Evolutionary conservation across 768 basidiomycete genomes (phyloP).

Genomic region (Amanita muscaria): DNA sequence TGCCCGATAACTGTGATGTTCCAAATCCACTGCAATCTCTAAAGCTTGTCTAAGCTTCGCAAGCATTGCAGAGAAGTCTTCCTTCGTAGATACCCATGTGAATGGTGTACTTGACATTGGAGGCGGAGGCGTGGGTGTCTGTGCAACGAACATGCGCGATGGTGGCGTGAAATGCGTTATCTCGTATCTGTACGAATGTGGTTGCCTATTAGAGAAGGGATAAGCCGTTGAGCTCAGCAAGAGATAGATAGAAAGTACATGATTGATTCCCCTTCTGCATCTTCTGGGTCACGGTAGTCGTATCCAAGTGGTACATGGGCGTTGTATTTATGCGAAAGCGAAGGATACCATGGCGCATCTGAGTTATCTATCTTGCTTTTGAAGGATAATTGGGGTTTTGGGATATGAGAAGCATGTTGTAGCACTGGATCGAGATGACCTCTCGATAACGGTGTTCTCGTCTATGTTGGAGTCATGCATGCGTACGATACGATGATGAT

Average conservation of each 20-base stretch:
- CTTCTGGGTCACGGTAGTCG: conserved; percentile 27
- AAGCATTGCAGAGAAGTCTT: conserved; percentile 54
- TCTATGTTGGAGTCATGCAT: conserved; percentile 16
- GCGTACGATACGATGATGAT: background rate
- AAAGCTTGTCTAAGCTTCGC: conserved; percentile 49
- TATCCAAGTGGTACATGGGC: conserved; percentile 78
- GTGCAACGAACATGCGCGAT: conserved; percentile 45
- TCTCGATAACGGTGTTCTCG: conserved; percentile 20
- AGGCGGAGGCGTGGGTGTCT: conserved; percentile 36
- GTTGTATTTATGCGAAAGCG: conserved; percentile 70
- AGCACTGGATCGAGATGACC: conserved; percentile 51
- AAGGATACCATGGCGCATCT: conserved; percentile 58
- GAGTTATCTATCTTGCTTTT: conserved; percentile 49
- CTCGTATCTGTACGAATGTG: conserved; percentile 83
- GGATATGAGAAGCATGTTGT: conserved; percentile 65
- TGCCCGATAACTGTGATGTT: conserved; percentile 84
- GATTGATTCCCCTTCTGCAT: conserved; percentile 15
- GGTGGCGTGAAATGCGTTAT: conserved; percentile 70
- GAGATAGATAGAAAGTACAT: conserved; percentile 20
- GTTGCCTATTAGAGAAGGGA: conserved; percentile 19
- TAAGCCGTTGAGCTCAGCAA: conserved; percentile 8
- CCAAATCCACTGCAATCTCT: conserved; percentile 90
- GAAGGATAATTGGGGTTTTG: conserved; percentile 80
- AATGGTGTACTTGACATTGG: conserved; percentile 61
- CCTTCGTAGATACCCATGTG: conserved; percentile 57